Percentiles rank a stretch among this genome's conserved stretches.
Conservation (phyloP, 1,284 basidiomycete genomes). For the Ganoderma meredithae region DNA sequence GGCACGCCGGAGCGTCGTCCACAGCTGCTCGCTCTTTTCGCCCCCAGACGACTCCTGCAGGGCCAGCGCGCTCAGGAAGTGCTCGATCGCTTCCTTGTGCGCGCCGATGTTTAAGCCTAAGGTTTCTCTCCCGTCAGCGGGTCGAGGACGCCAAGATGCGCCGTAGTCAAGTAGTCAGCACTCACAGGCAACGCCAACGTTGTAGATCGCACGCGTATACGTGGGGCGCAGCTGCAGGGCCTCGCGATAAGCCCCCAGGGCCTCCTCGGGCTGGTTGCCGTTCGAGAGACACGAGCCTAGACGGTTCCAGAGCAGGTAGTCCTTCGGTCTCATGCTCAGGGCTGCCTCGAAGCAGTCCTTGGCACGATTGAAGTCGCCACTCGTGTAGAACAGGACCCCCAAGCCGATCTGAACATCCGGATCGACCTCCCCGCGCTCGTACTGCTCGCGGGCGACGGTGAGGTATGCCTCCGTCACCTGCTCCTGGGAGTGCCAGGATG, state of each 20-base stretch:
- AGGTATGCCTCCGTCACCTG: slow-evolving; percentile 88
- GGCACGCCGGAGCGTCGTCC: slow-evolving; percentile 91
- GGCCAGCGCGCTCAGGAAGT: slow-evolving; percentile 92
- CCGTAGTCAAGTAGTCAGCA: slow-evolving; percentile 25
- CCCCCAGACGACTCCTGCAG: slow-evolving; percentile 74
- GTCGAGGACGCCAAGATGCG: background rate
- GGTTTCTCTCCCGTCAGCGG: background rate
- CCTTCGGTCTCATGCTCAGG: slow-evolving; percentile 82
- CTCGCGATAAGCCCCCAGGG: slow-evolving; percentile 93
- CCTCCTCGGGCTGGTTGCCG: slow-evolving; percentile 94
- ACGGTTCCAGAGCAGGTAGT: slow-evolving; percentile 97
- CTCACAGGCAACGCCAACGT: slow-evolving; percentile 95
- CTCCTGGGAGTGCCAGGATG: slow-evolving; percentile 88
- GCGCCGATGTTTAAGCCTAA: slow-evolving; percentile 94
- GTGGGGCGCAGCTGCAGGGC: slow-evolving; percentile 94
- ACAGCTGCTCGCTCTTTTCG: slow-evolving; percentile 85
- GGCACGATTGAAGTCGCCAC: slow-evolving; percentile 79
- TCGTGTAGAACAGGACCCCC: slow-evolving; percentile 93
- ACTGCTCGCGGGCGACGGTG: slow-evolving; percentile 83
- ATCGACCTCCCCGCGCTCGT: slow-evolving; percentile 77
- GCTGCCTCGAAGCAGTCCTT: slow-evolving; percentile 94
- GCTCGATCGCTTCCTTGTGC: slow-evolving; percentile 95
- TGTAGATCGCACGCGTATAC: slow-evolving; percentile 97
- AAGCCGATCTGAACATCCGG: slow-evolving; percentile 94
- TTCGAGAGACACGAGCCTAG: slow-evolving; percentile 96